Percentiles rank a stretch among this genome's conserved stretches.
phyloP scores from a whole-genome alignment of 2,329 filamentous ascomycete genomes.

The Xylariales sp. region DNA sequence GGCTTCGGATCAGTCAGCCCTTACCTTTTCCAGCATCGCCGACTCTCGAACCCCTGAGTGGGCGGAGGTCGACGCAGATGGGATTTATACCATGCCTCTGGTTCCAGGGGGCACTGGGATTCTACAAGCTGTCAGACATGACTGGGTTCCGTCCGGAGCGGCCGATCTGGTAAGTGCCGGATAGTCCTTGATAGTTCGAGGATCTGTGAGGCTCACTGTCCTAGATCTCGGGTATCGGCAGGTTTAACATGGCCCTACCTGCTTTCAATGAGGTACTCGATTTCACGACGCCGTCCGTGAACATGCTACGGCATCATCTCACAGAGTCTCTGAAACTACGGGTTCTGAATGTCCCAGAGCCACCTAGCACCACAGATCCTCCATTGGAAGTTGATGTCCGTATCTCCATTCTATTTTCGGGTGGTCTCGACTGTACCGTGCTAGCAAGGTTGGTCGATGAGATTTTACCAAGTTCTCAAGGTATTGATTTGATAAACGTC shows the following conservation, averaged over 20 bases:
- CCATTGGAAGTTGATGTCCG: constrained; percentile 36
- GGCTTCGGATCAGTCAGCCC: constrained; percentile 30
- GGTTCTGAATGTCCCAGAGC: constrained; percentile 60
- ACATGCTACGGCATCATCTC: constrained; percentile 49
- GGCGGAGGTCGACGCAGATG: constrained; percentile 80
- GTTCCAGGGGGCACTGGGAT: constrained; percentile 11
- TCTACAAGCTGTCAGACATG: constrained; percentile 16
- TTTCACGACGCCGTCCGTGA: constrained; percentile 45
- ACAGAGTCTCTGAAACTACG: constrained; percentile 59
- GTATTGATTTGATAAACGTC: constrained; percentile 88
- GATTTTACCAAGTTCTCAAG: constrained; percentile 61
- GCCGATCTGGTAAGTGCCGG: constrained; percentile 40
- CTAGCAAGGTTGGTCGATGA: constrained; percentile 79
- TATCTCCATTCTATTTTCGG: constrained; percentile 85
- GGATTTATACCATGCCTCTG: constrained; percentile 68
- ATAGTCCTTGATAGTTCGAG: constrained; percentile 12
- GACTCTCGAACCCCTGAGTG: constrained; percentile 52
- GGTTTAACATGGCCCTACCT: constrained; percentile 45
- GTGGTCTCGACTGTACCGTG: constrained; percentile 88
- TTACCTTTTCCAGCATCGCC: constrained; percentile 69
- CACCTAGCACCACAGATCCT: constrained; percentile 30
- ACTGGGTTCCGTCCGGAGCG: constrained; percentile 29
- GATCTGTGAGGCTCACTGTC: constrained; percentile 35
- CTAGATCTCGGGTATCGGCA: constrained; percentile 50
- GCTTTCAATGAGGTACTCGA: constrained; percentile 20